Base-by-base conservation (phyloP, 371 early-diverging fungal genomes). In the Entomophthora muscae region DNA sequence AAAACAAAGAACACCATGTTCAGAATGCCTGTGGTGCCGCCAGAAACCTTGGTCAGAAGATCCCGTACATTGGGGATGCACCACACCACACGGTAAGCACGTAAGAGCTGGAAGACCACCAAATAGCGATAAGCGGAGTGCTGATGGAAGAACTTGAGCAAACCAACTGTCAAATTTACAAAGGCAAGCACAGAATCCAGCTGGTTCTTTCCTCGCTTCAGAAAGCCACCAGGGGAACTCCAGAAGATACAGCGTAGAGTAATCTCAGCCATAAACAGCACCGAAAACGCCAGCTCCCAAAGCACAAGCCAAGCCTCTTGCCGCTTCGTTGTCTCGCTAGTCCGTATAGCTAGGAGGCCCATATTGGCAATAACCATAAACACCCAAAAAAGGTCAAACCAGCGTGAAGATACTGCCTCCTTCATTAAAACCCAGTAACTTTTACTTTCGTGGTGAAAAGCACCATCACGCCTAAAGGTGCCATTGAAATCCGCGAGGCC, bases 1-100 rank as follows among this genome's bases (percentile, higher is more conserved):
- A 78, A 70, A 28, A 84, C 82, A 62, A 84, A 84, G 29, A 80
- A 78, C 0, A 81, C 66, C 71, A 84, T 73, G 64, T 81, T 82
- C 57, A 81, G 68, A 1, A 82, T 67, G 76, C 80, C 82, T 54
- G 74, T 69, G 27, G 80, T 76, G 63, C 79, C 77, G 65, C 82
- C 80, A 31, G 81, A 70, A 0, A 82, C 77, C 42, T 79, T 74
- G 72, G 79, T 80, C 71, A 82, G 75, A 53, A 83, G 68, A 22
- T 69, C 65, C 29, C 78, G 69, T 23, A 83, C 65, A 24, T 81
- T 75, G 51, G 83, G 80, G 29, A 81, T 67, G 1, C 75, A 76
- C 27, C 81, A 73, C 17, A 85, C 73, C 3, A 82, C 62, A 1
- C 83, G 68, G 65, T 85, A 85, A 27, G 76, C 73, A 55, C 85